These are phyloP conservation scores for Phyllosticta citrichinensis DNA, from an alignment of 2,329 filamentous ascomycete species.

Conservation along the genomic window DNA sequence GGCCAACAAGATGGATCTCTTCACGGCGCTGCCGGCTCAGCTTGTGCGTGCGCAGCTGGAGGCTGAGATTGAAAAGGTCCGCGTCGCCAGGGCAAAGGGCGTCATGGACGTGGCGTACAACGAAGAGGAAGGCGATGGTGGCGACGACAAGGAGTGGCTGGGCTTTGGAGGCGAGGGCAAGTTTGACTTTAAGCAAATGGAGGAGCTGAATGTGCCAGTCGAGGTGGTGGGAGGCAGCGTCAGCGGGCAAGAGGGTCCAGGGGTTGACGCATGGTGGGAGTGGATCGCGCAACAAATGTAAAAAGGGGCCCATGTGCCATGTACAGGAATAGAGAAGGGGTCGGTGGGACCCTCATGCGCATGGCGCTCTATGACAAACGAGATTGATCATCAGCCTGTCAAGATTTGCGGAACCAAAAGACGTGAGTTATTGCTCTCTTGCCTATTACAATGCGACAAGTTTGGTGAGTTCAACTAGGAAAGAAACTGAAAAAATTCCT, in stretches of 20 bases:
- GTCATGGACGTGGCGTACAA: slow-evolving; percentile 73
- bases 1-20: slow-evolving; percentile 92
- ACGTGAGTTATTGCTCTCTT: background rate
- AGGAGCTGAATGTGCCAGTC: slow-evolving; percentile 71
- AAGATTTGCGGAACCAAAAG: background rate
- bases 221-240: slow-evolving; percentile 69
- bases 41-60: slow-evolving; percentile 70
- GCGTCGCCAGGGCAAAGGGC: slow-evolving; percentile 64
- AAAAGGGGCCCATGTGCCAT: background rate
- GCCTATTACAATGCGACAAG: background rate
- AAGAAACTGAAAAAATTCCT: background rate
- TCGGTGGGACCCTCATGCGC: background rate
- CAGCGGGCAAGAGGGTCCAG: slow-evolving; percentile 50
- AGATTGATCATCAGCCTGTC: background rate
- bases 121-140: slow-evolving; percentile 46
- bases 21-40: slow-evolving; percentile 74
- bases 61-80: slow-evolving; percentile 68
- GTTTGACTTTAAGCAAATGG: slow-evolving; percentile 74
- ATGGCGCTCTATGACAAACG: background rate
- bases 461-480: background rate
- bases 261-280: slow-evolving; percentile 75
- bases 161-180: slow-evolving; percentile 67
- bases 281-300: slow-evolving; percentile 76
- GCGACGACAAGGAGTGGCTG: slow-evolving; percentile 56
- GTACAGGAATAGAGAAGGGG: background rate